Base-by-base conservation (phyloP, 345 rosid species). In the Draba incana region DNA sequence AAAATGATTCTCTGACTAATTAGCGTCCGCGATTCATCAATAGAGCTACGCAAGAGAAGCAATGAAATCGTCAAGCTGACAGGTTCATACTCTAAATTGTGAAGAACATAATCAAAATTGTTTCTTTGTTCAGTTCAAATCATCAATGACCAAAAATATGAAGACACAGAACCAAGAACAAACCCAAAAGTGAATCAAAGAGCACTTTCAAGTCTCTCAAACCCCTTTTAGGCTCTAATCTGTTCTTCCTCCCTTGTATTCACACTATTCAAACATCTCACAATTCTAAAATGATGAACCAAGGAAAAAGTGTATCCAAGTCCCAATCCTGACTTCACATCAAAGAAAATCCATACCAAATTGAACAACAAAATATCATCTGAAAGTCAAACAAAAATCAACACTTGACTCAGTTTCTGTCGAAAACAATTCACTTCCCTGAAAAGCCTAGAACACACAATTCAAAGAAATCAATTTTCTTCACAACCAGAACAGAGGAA, bases 301-400 rank as follows among this genome's bases (percentile, higher is more conserved):
- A 15, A 37, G 43, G 10, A 51, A 42, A 16, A 43, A 55, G 1
- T 46, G 3, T 8, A 30, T 5, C n/a, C 4, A 30, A 53, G 0
- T 62, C 39, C 14, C 4, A 57, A 39, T 56, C 42, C 6, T 41
- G 27, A 41, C 14, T 28, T 27, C 35, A 64, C 43, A 72, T 35
- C 2, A 55, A 8, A 4, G 5, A 63, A 20, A 33, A 54, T 43
- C 64, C 57, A 62, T 0, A 62, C 63, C 63, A 56, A 48, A 35
- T 8, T 7, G 10, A 35, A 35, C 39, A 8, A 27, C 6, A 44
- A n/a, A 1, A 33, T n/a, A n/a, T 6, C 48, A 44, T 41, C 10
- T 16, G 3, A 58, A 27, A 64, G 76, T 72, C 71, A 65, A 65
- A 65, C 45, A 72, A 64, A 72, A 65, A 57, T 72, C 61, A 49